A percentile compares a stretch with the other conserved stretches of the same genome.
Conservation (phyloP, 768 basidiomycete genomes). For the Fomitopsis serialis region DNA sequence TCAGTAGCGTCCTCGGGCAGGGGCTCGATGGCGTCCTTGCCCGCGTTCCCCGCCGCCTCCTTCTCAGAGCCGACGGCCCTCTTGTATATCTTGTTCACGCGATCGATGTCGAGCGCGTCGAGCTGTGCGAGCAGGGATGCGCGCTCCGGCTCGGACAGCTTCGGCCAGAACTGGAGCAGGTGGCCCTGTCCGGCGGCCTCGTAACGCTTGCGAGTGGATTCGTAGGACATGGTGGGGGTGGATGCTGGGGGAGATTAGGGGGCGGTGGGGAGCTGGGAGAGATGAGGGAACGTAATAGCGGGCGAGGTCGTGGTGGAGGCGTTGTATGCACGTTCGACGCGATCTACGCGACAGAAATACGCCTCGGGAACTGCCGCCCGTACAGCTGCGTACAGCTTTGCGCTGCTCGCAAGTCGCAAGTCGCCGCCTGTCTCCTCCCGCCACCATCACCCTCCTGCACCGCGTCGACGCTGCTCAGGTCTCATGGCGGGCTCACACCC, state of each 20-base stretch:
- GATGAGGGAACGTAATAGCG: conserved; percentile 2
- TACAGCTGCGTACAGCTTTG: background rate
- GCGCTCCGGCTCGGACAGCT: conserved; percentile 62
- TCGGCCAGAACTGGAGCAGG: conserved; percentile 82
- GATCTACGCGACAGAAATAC: background rate
- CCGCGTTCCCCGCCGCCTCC: conserved; percentile 34
- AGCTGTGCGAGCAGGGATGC: conserved; percentile 65
- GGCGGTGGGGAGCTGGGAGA: conserved; percentile 1
- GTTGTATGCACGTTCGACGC: background rate
- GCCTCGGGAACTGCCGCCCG: conserved; percentile 1
- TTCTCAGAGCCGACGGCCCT: conserved; percentile 70
- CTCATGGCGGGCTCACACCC: background rate
- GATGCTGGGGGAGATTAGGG: background rate
- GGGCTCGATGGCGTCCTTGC: conserved; percentile 63
- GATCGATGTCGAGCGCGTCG: conserved; percentile 74
- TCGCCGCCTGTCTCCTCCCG: background rate
- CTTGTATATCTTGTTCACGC: conserved; percentile 84
- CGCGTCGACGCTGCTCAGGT: background rate
- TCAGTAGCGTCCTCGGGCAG: conserved; percentile 75
- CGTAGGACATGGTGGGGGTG: conserved; percentile 45
- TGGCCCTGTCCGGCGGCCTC: conserved; percentile 82
- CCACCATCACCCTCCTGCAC: background rate
- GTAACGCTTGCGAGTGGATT: conserved; percentile 58
- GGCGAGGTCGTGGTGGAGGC: background rate
- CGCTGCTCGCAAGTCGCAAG: background rate